Base-by-base conservation (phyloP, 352 stramenopile genomes). In the Phytophthora pluvialis region DNA sequence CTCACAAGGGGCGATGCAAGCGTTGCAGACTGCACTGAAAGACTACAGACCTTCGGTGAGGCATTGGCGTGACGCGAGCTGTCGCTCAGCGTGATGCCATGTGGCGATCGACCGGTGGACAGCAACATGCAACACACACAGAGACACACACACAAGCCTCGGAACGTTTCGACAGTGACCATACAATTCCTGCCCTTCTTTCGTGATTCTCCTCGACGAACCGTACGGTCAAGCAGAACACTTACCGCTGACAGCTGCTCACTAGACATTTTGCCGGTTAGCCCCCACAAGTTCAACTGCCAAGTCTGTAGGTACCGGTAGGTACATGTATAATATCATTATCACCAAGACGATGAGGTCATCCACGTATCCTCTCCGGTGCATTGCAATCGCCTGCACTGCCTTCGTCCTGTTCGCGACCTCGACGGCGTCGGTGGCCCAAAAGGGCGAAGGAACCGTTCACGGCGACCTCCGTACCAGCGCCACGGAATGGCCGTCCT, bases 401-500 rank as follows among this genome's bases (percentile, higher is more conserved):
- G 52, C 38, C 4, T 32, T 60, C 43, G 29, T 45, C 29, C 29
- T 35, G 0, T 45, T 60, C 13, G 29, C 60, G 4, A 59, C 36
- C 40, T 40, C 51, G 25, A 32, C 59, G 11, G 43, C 28, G 33
- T 61, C 35, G 3, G 39, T 11, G 7, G 40, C 12, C 15, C 29
- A 55, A 21, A 64, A 67, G 25, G 49, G 39, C 36, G 60, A 62
- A 53, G 47, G 35, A 32, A 67, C 60, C 25, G 56, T 71, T 13
- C 67, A 75, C 11, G 50, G 44, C 8, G 50, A 70, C 32, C 63
- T 69, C 25, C 62, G 28, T 11, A 56, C 67, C n/a, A 75, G 67
- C 15, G 25, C 54, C 39, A 63, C 51, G 39, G 62, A 70, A 29
- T 76, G 71, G 55, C 75, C 73, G 12, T 79, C 72, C 1, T 54